phyloP scores from a whole-genome alignment of 306 rosid genomes.

The Cotoneaster glaucophyllus region DNA sequence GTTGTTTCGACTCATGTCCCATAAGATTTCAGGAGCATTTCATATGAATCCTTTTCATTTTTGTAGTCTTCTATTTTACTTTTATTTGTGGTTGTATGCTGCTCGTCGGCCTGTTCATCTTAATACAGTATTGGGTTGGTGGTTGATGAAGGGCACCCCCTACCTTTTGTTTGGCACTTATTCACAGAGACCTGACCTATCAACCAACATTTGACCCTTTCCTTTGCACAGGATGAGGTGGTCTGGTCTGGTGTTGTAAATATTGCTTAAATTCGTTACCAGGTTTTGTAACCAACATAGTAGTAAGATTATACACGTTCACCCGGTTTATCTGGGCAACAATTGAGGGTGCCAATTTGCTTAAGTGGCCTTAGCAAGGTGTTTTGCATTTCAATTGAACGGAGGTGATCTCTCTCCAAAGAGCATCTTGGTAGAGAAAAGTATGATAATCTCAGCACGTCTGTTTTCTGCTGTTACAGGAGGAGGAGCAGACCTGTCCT shows the following conservation, averaged over 20 bases:
- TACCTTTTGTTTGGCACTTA: not conserved
- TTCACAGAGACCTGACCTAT: not conserved
- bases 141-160: not conserved
- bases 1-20: not conserved
- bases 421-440: not conserved
- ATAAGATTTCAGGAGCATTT: not conserved
- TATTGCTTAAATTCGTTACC: not conserved
- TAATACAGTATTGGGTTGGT: not conserved
- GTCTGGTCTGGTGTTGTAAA: not conserved
- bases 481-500: constrained; percentile 26
- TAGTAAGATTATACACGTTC: not conserved
- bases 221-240: not conserved
- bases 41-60: not conserved
- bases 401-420: not conserved
- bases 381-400: not conserved
- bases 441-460: not conserved
- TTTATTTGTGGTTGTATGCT: not conserved
- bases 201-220: not conserved
- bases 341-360: not conserved
- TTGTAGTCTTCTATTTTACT: not conserved
- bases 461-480: constrained; percentile 22
- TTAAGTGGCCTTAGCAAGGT: not conserved
- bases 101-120: not conserved
- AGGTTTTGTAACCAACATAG: not conserved
- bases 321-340: not conserved